Percentiles rank a stretch among this genome's conserved stretches.
Conservation (phyloP, 345 rosid genomes). For the Moricandia arvensis region DNA sequence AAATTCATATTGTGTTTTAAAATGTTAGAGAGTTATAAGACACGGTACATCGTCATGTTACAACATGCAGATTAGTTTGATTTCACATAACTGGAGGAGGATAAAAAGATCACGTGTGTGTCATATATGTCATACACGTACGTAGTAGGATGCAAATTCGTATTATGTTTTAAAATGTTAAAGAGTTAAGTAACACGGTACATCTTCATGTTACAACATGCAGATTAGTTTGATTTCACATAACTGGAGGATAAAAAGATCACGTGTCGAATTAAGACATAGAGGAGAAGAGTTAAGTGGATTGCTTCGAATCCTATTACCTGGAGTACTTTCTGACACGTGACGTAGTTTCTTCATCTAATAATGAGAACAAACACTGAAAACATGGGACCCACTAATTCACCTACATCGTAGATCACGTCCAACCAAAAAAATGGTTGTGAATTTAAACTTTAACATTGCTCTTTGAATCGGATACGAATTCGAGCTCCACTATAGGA, state of each 20-base stretch:
- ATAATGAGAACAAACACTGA: background rate
- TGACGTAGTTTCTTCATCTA: conserved; percentile 21
- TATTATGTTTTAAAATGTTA: too few relatives aligned
- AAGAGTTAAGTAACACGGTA: too few relatives aligned
- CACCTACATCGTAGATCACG: background rate
- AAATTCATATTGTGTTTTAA: background rate
- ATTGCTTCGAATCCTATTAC: conserved; percentile 28
- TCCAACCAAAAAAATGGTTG: background rate
- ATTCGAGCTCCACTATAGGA: background rate
- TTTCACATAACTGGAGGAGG: background rate
- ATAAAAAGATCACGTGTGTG: too few relatives aligned
- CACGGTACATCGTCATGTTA: background rate
- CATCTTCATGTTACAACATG: too few relatives aligned
- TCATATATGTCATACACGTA: too few relatives aligned
- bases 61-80: background rate
- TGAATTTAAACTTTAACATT: background rate
- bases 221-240: too few relatives aligned
- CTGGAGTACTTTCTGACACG: conserved; percentile 20
- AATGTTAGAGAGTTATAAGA: background rate
- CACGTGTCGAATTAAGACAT: conserved; percentile 1
- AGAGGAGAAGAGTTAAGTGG: conserved; percentile 15
- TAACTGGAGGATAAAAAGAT: background rate
- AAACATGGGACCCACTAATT: background rate
- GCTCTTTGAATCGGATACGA: background rate
- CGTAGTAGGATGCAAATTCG: too few relatives aligned